Evolutionary conservation across 441 rosid genomes (phyloP), one percentile per base, ranked within the genome.

Genomic region (Breynia disticha): DNA sequence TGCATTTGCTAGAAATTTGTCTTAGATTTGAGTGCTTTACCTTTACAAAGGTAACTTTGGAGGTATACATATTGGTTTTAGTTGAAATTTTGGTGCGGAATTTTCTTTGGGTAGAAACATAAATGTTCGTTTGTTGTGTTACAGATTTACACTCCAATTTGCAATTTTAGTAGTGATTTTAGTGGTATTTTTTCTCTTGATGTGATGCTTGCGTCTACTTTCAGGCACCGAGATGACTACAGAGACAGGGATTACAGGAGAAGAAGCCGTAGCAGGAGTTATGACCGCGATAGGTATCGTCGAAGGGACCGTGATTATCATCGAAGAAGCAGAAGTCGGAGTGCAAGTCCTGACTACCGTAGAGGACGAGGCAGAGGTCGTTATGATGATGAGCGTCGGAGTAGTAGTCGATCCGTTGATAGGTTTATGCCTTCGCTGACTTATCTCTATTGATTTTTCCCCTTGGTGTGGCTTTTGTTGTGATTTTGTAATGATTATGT

Each of bases 211-310:
- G 10, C 32, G 10, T 17, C 9, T 28, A 28, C 47, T 18, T 44
- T 64, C 63, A 82, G 89, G 65, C 18, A 62, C 38, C 63, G 75
- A 22, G 84, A 82, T 68, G 83, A 77, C n/a, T 51, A 69, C 55
- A 72, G 59, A 62, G 89, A 78, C 21, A 59, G 52, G 60, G 83
- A 77, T 48, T 54, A 67, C 39, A 56, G 63, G 56, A 76, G 55
- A 73, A 76, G 83, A 58, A 78, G 86, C 56, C 76, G 80, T 54
- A 82, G 89, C 66, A 70, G 82, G 60, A 82, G 89, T 47, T 11
- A 18, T 62, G 85, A 77, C 15, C 79, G 72, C 57, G 86, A 76
- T 18, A 76, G 57, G 59, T 52, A 67, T 60, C 86, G 76, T 46
- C 78, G 72, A n/a, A 74, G 65, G 68, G 81, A 76, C 52, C 77